Base-by-base conservation (phyloP, 257 asterid species). In the Catharanthus roseus region DNA sequence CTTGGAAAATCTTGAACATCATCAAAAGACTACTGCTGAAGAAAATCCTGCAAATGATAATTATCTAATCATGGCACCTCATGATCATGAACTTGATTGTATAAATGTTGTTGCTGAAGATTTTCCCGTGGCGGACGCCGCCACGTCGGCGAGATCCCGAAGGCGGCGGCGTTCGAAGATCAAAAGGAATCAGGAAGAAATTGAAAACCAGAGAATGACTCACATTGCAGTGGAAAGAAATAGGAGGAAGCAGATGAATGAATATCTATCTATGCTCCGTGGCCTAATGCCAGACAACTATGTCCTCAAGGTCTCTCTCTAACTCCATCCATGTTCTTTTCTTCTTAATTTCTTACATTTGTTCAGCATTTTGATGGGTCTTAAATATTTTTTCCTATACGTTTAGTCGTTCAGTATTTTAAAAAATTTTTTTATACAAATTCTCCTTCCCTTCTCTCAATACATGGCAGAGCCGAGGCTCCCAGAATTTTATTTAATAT, bases 171-270 rank as follows among this genome's bases (percentile, higher is more conserved):
- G 86, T 31, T 65, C 75, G 2, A 74, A 77, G 69, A 60, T 69
- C 5, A 72, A 58, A 66, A 79, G 77, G 82, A 77, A 82, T 61
- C 7, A 38, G 21, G 79, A 79, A 72, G 84, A 82, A 71, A 72
- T 82, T 42, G 84, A 82, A 68, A 78, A 71, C 24, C 86, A 82
- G 65, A 79, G 86, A 65, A 82, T 76, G 80, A 79, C 86, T 42
- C 86, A 82, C 82, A 82, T 82, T 77, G 79, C 82, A 3, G 78
- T 80, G 2, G 86, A 82, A 58, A 64, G 86, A 39, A 82, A 82
- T 70, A 84, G 86, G 45, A 67, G 86, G 45, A 79, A 74, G 71
- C 84, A 74, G 69, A 82, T 79, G 86, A 82, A 82, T 33, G 84
- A 82, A 16, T 77, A 77, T 72, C 86, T 82, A 57, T 68, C 84